Evolutionary conservation across 2,329 filamentous ascomycete genomes (phyloP).

Genomic region (Camptophora hylomeconis): DNA sequence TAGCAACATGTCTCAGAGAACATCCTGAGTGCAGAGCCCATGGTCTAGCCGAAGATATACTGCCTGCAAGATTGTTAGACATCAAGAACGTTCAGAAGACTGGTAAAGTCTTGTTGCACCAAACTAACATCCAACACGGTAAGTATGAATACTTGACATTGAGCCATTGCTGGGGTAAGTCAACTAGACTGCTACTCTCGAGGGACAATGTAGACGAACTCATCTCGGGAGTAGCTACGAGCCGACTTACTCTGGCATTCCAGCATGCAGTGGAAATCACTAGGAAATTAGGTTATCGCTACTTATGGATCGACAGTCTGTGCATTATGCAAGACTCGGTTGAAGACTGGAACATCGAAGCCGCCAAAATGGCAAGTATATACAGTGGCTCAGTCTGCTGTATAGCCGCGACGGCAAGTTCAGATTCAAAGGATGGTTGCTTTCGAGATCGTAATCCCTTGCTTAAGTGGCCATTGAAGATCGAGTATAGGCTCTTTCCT

Average conservation of each 20-base stretch:
- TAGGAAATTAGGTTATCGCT: constrained; percentile 5
- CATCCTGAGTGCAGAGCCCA: too few species aligned
- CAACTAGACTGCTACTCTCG: too few species aligned
- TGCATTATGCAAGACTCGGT: constrained; percentile 11
- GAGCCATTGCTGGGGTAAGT: not conserved
- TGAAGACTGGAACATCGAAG: constrained; percentile 8
- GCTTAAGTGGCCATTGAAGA: not conserved
- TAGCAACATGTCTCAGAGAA: too few species aligned
- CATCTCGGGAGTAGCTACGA: too few species aligned
- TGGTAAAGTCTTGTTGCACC: too few species aligned
- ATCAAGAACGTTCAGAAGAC: too few species aligned
- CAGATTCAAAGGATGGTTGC: constrained; percentile 1
- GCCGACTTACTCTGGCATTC: constrained; percentile 8
- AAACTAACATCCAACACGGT: too few species aligned
- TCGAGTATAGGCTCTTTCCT: not conserved
- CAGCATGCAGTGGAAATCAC: constrained; percentile 1
- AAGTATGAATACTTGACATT: constrained; percentile 1
- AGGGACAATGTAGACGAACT: too few species aligned
- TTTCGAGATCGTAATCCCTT: not conserved
- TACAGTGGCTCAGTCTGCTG: constrained; percentile 4
- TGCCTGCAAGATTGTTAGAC: too few species aligned
- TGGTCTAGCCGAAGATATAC: too few species aligned
- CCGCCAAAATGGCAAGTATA: constrained; percentile 6
- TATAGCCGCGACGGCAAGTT: constrained; percentile 2
- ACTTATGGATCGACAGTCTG: constrained; percentile 15